Conservation (phyloP, 108 stramenopile genomes). For the Fragilaria radians region DNA sequence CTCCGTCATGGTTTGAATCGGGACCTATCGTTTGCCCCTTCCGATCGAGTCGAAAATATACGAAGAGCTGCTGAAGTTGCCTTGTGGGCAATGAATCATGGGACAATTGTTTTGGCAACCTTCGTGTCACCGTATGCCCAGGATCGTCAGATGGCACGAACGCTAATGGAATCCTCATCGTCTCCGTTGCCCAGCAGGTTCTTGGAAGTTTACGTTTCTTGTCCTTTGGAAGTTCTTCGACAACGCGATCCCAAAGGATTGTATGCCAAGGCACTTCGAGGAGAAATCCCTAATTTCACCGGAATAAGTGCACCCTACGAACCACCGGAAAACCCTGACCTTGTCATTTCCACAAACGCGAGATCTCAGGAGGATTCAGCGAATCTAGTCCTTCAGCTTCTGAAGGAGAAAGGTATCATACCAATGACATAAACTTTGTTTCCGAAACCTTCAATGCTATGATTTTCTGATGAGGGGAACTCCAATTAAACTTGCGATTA, state of each 20-base stretch:
- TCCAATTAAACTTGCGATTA: too few relatives aligned
- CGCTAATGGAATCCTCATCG: slow-evolving; percentile 28
- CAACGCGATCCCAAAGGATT: slow-evolving; percentile 85
- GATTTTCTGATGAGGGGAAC: too few relatives aligned
- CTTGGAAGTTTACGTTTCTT: slow-evolving; percentile 80
- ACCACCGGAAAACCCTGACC: slow-evolving; percentile 63
- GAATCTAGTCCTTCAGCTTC: too few relatives aligned
- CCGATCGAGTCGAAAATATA: slow-evolving; percentile 85
- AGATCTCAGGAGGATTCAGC: too few relatives aligned
- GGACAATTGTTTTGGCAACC: slow-evolving; percentile 83
- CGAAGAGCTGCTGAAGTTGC: slow-evolving; percentile 88
- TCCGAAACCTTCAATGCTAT: too few relatives aligned
- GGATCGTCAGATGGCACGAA: slow-evolving; percentile 54
- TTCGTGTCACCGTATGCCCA: slow-evolving; percentile 83
- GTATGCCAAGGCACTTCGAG: slow-evolving; percentile 74
- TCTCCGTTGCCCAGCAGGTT: slow-evolving; percentile 36
- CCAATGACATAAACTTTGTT: too few relatives aligned
- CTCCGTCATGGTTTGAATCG: slow-evolving; percentile 80
- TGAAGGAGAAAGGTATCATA: too few relatives aligned
- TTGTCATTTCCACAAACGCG: too few relatives aligned
- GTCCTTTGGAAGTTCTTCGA: slow-evolving; percentile 68
- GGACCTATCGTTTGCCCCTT: slow-evolving; percentile 74
- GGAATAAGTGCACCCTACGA: slow-evolving; percentile 91
- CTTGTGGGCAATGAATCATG: slow-evolving; percentile 81
- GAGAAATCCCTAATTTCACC: slow-evolving; percentile 87